Evolutionary conservation across 2,329 filamentous ascomycete species (phyloP), one percentile per base, ranked within the genome.

Genomic region (Penicillium thymicola): DNA sequence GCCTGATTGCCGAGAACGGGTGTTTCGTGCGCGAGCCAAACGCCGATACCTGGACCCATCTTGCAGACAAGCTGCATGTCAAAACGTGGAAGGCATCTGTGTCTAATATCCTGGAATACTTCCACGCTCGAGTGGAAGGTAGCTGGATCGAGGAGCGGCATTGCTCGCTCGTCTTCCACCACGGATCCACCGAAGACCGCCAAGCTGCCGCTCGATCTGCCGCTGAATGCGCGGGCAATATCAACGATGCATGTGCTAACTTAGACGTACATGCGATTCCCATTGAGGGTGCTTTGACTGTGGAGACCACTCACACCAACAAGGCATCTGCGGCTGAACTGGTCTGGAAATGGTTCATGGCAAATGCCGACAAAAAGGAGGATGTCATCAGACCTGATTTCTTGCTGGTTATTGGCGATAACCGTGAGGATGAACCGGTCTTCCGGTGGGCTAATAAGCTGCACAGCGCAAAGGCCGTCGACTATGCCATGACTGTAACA

Each of bases 391-490:
- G 65, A 0, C 83, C 91, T 0, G 91, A 97, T 70, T 97, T 97
- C 73, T 75, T 97, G 55, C 85, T 97, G 77, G 89, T 96, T 7
- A 85, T 92, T 34, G 93, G 93, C 37, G 92, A 97, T 68, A 91
- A 92, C 41, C 87, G 93, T 32, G 93, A 97, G 65, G 94, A 97
- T 63, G 93, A 97, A 70, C 89, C 90, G 65, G 89, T 96, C 21
- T 97, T 96, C 78, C 87, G 87, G 60, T 97, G 94, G 93, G 94
- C 93, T 18, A 96, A 97, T 75, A 81, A 85, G 47, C 77, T 96
- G 11, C 81, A 81, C 23, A 80, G 82, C 3, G 76, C 82, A 9
- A 81, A 82, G 18, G 76, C 77, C 2, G 81, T 92, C 42, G 76
- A 85, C 48, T 81, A 90, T 54, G 89, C 94, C 4, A 86, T 89